Evolutionary conservation across 768 basidiomycete genomes (phyloP).

Genomic region (Agaricus blazei): DNA sequence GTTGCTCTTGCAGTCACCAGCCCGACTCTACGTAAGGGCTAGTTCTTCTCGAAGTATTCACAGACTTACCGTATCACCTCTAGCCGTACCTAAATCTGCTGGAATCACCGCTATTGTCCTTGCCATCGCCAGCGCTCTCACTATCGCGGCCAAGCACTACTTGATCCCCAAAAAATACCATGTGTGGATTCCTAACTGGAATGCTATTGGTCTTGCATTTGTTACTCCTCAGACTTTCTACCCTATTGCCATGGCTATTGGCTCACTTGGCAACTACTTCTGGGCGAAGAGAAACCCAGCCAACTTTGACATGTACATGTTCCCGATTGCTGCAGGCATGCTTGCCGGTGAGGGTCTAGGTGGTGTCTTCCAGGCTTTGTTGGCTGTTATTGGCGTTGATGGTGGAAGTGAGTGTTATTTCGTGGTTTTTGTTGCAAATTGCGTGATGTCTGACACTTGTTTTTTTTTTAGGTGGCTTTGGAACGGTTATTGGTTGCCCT

Average conservation of each 20-base stretch:
- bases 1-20: slow-evolving; percentile 47
- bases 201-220: slow-evolving; percentile 48
- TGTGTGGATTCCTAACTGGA: slow-evolving; percentile 50
- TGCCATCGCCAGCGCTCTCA: slow-evolving; percentile 36
- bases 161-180: slow-evolving; percentile 47
- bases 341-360: slow-evolving; percentile 59
- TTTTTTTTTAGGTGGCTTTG: slow-evolving; percentile 27
- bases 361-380: slow-evolving; percentile 54
- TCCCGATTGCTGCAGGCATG: slow-evolving; percentile 48
- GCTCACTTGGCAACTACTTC: slow-evolving; percentile 41
- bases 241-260: slow-evolving; percentile 47
- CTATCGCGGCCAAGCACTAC: slow-evolving; percentile 40
- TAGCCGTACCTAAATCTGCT: slow-evolving; percentile 48
- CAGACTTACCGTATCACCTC: background rate
- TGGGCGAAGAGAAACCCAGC: slow-evolving; percentile 42
- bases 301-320: slow-evolving; percentile 54
- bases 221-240: slow-evolving; percentile 48
- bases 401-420: slow-evolving; percentile 33
- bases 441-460: background rate
- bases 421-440: background rate
- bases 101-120: slow-evolving; percentile 56
- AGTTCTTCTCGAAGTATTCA: background rate
- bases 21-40: slow-evolving; percentile 37
- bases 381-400: slow-evolving; percentile 47
- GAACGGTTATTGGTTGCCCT: slow-evolving; percentile 51